Conservation (phyloP, 345 rosid species). For the Gossypium stocksii region DNA sequence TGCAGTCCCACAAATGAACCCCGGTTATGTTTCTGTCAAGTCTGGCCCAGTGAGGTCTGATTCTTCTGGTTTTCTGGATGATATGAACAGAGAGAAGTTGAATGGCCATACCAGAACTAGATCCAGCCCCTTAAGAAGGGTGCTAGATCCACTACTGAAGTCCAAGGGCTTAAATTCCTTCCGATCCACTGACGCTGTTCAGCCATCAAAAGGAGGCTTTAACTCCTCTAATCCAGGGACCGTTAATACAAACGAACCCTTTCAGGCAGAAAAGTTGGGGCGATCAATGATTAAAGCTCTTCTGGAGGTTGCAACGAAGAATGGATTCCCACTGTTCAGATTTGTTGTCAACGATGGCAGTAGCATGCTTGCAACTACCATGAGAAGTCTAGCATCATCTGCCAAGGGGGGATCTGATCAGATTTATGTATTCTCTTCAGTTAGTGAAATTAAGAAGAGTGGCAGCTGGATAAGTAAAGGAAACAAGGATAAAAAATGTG, state of each 20-base stretch:
- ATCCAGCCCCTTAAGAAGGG: slow-evolving; percentile 71
- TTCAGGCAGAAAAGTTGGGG: slow-evolving; percentile 31
- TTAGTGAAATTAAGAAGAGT: slow-evolving; percentile 62
- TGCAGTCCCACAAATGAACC: slow-evolving; percentile 38
- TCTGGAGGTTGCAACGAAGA: slow-evolving; percentile 51
- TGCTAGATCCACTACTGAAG: slow-evolving; percentile 67
- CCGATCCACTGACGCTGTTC: slow-evolving; percentile 34
- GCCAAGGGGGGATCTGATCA: slow-evolving; percentile 37
- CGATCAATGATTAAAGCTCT: slow-evolving; percentile 47
- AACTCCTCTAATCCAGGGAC: slow-evolving; percentile 29
- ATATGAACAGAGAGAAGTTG: slow-evolving; percentile 35
- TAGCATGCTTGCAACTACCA: slow-evolving; percentile 63
- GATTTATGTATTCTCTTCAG: slow-evolving; percentile 54
- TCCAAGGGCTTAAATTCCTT: slow-evolving; percentile 32
- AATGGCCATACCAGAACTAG: slow-evolving; percentile 39
- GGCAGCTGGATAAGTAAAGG: slow-evolving; percentile 62
- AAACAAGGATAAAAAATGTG: slow-evolving; percentile 49
- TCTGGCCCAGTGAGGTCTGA: slow-evolving; percentile 53
- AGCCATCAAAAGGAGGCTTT: slow-evolving; percentile 33
- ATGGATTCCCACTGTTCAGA: slow-evolving; percentile 65
- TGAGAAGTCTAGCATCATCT: slow-evolving; percentile 39
- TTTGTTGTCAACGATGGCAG: slow-evolving; percentile 51
- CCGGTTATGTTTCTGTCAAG: slow-evolving; percentile 40
- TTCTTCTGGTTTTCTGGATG: slow-evolving; percentile 30
- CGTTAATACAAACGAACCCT: slow-evolving; percentile 19